phyloP scores from a whole-genome alignment of 2,329 filamentous ascomycete species.

The Botrytis byssoidea region DNA sequence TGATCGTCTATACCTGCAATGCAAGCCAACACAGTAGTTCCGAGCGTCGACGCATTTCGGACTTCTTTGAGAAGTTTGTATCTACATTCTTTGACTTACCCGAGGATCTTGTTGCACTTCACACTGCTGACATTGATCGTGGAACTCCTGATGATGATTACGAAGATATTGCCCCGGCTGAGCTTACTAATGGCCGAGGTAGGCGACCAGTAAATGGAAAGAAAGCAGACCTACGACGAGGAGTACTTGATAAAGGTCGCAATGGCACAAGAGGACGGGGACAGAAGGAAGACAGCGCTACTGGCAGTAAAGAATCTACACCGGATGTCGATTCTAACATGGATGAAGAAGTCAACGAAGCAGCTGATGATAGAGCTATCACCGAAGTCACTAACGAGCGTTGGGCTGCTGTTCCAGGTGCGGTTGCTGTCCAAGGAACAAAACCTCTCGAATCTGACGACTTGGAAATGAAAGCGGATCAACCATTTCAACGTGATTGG shows the following conservation, averaged over 20 bases:
- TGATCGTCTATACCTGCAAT: slow-evolving; percentile 63
- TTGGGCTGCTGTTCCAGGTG: slow-evolving; percentile 62
- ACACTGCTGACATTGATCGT: slow-evolving; percentile 66
- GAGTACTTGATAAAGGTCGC: slow-evolving; percentile 76
- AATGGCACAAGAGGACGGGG: slow-evolving; percentile 67
- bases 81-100: slow-evolving; percentile 74
- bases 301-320: slow-evolving; percentile 82
- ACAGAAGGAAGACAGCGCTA: slow-evolving; percentile 79
- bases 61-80: slow-evolving; percentile 75
- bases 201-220: slow-evolving; percentile 64
- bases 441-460: slow-evolving; percentile 54
- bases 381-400: slow-evolving; percentile 64
- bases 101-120: slow-evolving; percentile 65
- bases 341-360: slow-evolving; percentile 72
- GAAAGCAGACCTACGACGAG: slow-evolving; percentile 78
- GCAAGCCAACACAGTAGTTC: slow-evolving; percentile 69
- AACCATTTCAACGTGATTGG: slow-evolving; percentile 74
- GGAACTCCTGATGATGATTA: slow-evolving; percentile 73
- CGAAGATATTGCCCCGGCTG: slow-evolving; percentile 62
- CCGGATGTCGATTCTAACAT: slow-evolving; percentile 76
- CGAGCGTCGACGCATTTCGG: slow-evolving; percentile 71
- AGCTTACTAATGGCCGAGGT: slow-evolving; percentile 65
- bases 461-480: slow-evolving; percentile 69
- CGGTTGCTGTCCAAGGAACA: slow-evolving; percentile 53
- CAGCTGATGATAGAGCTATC: slow-evolving; percentile 54